These are phyloP conservation scores for Fusarium praegraminearum DNA, from an alignment of 2,329 filamentous ascomycete species.

Conservation along the genomic window DNA sequence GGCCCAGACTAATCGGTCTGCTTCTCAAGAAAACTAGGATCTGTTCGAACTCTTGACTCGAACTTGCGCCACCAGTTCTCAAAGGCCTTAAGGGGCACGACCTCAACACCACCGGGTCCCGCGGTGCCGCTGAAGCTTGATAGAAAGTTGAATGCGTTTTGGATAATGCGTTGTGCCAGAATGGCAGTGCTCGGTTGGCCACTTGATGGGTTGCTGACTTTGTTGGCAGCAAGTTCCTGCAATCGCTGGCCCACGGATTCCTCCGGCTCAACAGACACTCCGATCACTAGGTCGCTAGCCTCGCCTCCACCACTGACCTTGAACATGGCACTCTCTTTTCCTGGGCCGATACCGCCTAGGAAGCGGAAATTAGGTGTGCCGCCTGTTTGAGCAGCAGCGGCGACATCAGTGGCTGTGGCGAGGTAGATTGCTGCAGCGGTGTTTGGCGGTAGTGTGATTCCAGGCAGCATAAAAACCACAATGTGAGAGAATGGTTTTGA, in stretches of 20 bases:
- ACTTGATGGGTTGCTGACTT: constrained; percentile 42
- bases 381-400: constrained; percentile 55
- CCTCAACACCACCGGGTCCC: constrained; percentile 75
- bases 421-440: constrained; percentile 93
- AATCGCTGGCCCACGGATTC: constrained; percentile 78
- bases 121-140: constrained; percentile 82
- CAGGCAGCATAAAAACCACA: constrained; percentile 89
- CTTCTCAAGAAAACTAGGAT: constrained; percentile 90
- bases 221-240: constrained; percentile 63
- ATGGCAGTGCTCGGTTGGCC: constrained; percentile 74
- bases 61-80: constrained; percentile 99
- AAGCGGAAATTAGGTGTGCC: constrained; percentile 76
- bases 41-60: constrained; percentile 84
- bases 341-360: constrained; percentile 87
- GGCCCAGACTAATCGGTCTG: constrained; percentile 44
- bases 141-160: constrained; percentile 97
- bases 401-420: constrained; percentile 63
- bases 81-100: constrained; percentile 94
- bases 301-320: constrained; percentile 67
- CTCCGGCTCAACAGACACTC: constrained; percentile 83
- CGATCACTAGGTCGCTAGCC: constrained; percentile 73
- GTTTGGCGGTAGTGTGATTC: constrained; percentile 75
- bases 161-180: constrained; percentile 92
- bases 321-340: constrained; percentile 94
- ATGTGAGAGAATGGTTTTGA: constrained; percentile 78